These are phyloP conservation scores for Calonectria ilicicola DNA, from an alignment of 2,329 filamentous ascomycete species.

Conservation along the genomic window DNA sequence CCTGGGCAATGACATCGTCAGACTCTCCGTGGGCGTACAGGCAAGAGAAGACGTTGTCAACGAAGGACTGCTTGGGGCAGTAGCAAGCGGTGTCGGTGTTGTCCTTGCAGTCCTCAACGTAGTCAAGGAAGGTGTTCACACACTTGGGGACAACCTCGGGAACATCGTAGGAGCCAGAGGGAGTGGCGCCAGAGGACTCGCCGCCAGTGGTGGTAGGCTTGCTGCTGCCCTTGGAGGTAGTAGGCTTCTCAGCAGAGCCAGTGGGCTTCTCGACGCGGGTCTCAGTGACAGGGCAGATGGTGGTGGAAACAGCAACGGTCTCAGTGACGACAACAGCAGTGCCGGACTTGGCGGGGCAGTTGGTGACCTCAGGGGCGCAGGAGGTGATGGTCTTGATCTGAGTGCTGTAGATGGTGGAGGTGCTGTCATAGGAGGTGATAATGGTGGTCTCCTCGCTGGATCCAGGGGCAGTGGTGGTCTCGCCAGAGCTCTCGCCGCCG, in stretches of 20 bases:
- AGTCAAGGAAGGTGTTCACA: conserved; percentile 89
- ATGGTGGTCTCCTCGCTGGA: conserved; percentile 27
- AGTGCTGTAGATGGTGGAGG: conserved; percentile 47
- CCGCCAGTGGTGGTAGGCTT: conserved; percentile 33
- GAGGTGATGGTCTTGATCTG: conserved; percentile 46
- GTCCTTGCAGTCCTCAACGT: conserved; percentile 76
- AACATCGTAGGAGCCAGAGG: conserved; percentile 42
- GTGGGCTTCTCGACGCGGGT: conserved; percentile 34
- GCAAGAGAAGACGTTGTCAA: conserved; percentile 84
- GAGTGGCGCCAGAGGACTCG: conserved; percentile 40
- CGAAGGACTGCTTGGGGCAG: conserved; percentile 84
- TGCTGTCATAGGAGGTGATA: conserved; percentile 46
- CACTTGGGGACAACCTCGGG: conserved; percentile 86
- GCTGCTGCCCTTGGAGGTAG: conserved; percentile 3
- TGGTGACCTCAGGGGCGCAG: conserved; percentile 53
- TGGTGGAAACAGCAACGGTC: conserved; percentile 39
- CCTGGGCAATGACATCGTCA: conserved; percentile 74
- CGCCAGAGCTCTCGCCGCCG: conserved; percentile 11
- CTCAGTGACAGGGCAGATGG: conserved; percentile 41
- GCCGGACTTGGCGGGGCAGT: conserved; percentile 59
- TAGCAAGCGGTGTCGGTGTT: conserved; percentile 89
- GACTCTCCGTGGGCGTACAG: conserved; percentile 80
- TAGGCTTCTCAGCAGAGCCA: conserved; percentile 19
- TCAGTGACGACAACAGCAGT: conserved; percentile 38
- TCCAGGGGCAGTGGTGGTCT: conserved; percentile 13